Base-by-base conservation (phyloP, 169 alveolate genomes). In the Eimeria acervulina region DNA sequence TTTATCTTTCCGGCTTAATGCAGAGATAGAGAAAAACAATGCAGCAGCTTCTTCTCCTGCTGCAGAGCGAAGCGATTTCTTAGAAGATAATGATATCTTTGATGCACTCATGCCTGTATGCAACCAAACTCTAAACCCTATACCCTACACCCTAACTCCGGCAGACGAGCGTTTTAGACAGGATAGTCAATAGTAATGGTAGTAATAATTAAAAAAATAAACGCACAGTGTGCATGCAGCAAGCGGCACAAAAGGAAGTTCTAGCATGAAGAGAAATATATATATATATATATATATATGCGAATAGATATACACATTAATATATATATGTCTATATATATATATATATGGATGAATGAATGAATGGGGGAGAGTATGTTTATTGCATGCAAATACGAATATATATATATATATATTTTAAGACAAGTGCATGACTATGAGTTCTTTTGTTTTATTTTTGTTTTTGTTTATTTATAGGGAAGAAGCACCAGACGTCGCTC, bases 401-500 rank as follows among this genome's bases (percentile, higher is more conserved):
- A n/a, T n/a, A n/a, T n/a, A n/a, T n/a, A n/a, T n/a, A n/a, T n/a
- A n/a, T n/a, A n/a, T n/a, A n/a, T n/a, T n/a, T n/a, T n/a, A n/a
- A n/a, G n/a, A n/a, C n/a, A n/a, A n/a, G n/a, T n/a, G n/a, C n/a
- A n/a, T n/a, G 19, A 13, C 19, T 52, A 52, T 52, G 10, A 13
- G 19, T 52, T 52, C 19, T 13, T 52, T 52, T 52, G 19, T 52
- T 52, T 52, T 13, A 13, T 52, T 52, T n/a, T n/a, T n/a, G n/a
- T 72, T n/a, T 31, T 72, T 80, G n/a, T 23, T 31, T 19, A 21
- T 80, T 44, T 21, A 13, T 31, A 80, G 89, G 89, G 89, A n/a
- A 26, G 61, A 13, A 80, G 89, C 38, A 23, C 66, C 28, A 61
- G 89, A 7, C 89, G 89, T 21, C 89, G 89, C 28, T 80, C 89